A percentile compares a stretch with the other conserved stretches of the same genome.
These are phyloP conservation scores for Hydrangea macrophylla DNA, from an alignment of 148 eudicot species.

Conservation along the genomic window DNA sequence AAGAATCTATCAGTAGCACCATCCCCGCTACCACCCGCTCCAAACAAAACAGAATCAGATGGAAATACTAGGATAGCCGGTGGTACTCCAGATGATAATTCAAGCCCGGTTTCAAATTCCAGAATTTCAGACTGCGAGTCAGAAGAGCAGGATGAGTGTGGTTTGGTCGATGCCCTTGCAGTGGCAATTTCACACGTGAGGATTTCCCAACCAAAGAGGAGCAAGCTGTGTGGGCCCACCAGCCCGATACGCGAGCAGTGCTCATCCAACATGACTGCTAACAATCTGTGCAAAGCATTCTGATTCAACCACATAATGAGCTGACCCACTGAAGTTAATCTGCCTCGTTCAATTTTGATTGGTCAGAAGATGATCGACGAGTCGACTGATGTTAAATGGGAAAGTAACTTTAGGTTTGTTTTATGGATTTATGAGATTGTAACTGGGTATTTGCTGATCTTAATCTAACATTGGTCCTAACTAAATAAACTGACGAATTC, in stretches of 20 bases:
- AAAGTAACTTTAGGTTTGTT: neutral
- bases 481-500: slow-evolving; percentile 7
- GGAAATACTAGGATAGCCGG: slow-evolving; percentile 18
- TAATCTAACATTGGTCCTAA: slow-evolving; percentile 12
- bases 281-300: slow-evolving; percentile 68
- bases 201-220: slow-evolving; percentile 64
- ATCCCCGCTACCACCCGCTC: slow-evolving; percentile 17
- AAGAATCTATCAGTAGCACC: slow-evolving; percentile 28
- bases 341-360: neutral
- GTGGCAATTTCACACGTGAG: slow-evolving; percentile 63
- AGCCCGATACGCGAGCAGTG: slow-evolving; percentile 50
- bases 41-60: slow-evolving; percentile 14
- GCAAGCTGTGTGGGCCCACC: slow-evolving; percentile 40
- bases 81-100: slow-evolving; percentile 18
- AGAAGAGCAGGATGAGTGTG: slow-evolving; percentile 45
- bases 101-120: slow-evolving; percentile 20
- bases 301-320: slow-evolving; percentile 23
- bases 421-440: neutral
- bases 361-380: neutral
- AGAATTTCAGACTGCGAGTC: slow-evolving; percentile 19
- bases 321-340: slow-evolving; percentile 14
- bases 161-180: slow-evolving; percentile 53
- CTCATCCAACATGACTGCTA: slow-evolving; percentile 38
- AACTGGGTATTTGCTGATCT: neutral
- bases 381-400: neutral